Conservation (phyloP, 192 early-diverging fungal species). For the Dispira simplex region DNA sequence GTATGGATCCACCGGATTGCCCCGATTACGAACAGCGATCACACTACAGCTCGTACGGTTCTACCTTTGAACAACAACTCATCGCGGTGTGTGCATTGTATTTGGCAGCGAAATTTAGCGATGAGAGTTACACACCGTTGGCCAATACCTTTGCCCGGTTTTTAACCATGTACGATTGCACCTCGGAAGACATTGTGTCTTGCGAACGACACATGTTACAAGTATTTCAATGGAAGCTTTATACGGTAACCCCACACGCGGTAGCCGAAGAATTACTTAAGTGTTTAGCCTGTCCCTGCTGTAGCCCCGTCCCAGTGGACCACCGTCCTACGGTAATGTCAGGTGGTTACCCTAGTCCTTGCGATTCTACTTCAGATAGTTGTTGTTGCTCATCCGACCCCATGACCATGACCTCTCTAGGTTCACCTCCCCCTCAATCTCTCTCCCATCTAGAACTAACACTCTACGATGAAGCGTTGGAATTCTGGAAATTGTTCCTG, state of each 20-base stretch:
- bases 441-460: neutral
- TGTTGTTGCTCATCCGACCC: neutral
- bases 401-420: neutral
- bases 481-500: slow-evolving; percentile 3
- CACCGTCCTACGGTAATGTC: neutral
- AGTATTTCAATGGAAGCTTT: slow-evolving; percentile 1
- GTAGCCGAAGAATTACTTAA: slow-evolving; percentile 3
- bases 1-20: neutral
- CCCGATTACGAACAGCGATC: neutral
- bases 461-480: slow-evolving; percentile 3
- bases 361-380: neutral
- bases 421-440: neutral
- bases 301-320: neutral
- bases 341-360: neutral
- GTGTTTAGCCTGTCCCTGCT: neutral
- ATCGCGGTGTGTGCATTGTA: slow-evolving; percentile 5
- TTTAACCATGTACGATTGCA: slow-evolving; percentile 5
- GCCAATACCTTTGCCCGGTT: slow-evolving; percentile 8
- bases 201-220: neutral
- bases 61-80: slow-evolving; percentile 7
- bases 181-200: neutral
- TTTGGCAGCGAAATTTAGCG: slow-evolving; percentile 7
- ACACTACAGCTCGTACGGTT: slow-evolving; percentile 6
- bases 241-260: slow-evolving; percentile 1
- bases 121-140: neutral